A percentile compares a stretch with the other conserved stretches of the same genome.
phyloP scores from a whole-genome alignment of 768 basidiomycete species.

The Lyophyllum decastes region DNA sequence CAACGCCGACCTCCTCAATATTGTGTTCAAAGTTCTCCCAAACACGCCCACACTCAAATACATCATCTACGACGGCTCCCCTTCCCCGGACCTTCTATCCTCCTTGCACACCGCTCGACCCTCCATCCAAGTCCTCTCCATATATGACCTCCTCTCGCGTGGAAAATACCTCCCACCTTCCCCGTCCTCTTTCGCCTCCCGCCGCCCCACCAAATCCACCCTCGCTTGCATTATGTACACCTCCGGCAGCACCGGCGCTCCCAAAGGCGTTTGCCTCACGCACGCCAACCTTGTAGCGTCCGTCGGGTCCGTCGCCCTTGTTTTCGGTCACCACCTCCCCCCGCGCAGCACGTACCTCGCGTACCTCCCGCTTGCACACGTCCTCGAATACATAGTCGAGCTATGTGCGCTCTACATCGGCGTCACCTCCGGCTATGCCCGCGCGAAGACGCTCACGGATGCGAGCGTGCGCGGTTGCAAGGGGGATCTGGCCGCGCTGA shows the following conservation, averaged over 20 bases:
- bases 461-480: slow-evolving; percentile 82
- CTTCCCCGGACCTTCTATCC: background rate
- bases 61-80: slow-evolving; percentile 81
- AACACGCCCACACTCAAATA: slow-evolving; percentile 75
- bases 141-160: background rate
- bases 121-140: background rate
- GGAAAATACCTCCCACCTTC: background rate
- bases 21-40: slow-evolving; percentile 72
- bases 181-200: background rate
- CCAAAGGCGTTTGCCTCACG: slow-evolving; percentile 91
- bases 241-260: slow-evolving; percentile 85
- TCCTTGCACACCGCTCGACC: background rate
- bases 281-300: slow-evolving; percentile 87
- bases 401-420: slow-evolving; percentile 72
- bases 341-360: slow-evolving; percentile 76
- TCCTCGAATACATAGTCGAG: slow-evolving; percentile 95
- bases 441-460: slow-evolving; percentile 97
- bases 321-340: slow-evolving; percentile 68
- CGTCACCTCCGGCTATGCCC: slow-evolving; percentile 84
- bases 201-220: background rate
- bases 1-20: slow-evolving; percentile 86
- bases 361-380: slow-evolving; percentile 92
- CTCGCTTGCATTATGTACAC: slow-evolving; percentile 69
- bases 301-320: slow-evolving; percentile 74
- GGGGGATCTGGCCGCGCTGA: slow-evolving; percentile 84